These are phyloP conservation scores for Dendryphion nanum DNA, from an alignment of 2,329 filamentous ascomycete species.

Conservation along the genomic window DNA sequence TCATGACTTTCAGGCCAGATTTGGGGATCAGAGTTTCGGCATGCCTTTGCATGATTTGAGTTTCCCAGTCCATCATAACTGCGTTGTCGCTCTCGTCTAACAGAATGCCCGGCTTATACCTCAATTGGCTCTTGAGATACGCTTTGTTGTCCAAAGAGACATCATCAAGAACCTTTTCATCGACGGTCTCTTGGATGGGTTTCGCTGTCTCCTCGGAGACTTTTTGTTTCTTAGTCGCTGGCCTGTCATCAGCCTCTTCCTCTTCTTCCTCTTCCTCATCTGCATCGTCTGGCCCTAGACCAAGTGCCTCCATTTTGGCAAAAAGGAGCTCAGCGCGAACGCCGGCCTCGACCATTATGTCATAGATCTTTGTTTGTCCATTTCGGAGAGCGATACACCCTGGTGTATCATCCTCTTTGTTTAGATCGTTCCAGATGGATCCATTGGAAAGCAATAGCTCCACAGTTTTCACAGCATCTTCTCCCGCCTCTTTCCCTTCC, in stretches of 20 bases:
- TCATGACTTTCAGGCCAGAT: slow-evolving; percentile 68
- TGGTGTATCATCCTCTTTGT: slow-evolving; percentile 38
- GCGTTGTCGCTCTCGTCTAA: slow-evolving; percentile 75
- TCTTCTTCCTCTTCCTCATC: slow-evolving; percentile 23
- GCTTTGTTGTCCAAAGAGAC: slow-evolving; percentile 42
- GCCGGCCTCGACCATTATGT: slow-evolving; percentile 38
- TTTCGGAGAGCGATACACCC: slow-evolving; percentile 36
- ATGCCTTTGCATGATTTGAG: slow-evolving; percentile 77
- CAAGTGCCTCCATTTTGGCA: slow-evolving; percentile 32
- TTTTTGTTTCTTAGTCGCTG: slow-evolving; percentile 35
- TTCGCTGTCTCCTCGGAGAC: slow-evolving; percentile 27
- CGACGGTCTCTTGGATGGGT: slow-evolving; percentile 20
- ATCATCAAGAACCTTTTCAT: slow-evolving; percentile 29
- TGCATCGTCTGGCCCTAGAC: slow-evolving; percentile 20
- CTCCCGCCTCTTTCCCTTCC: slow-evolving; percentile 25
- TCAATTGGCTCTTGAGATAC: slow-evolving; percentile 31
- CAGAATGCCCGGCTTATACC: slow-evolving; percentile 46
- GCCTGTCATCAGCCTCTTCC: slow-evolving; percentile 20
- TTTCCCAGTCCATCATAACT: slow-evolving; percentile 95
- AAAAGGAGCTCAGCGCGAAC: slow-evolving; percentile 37
- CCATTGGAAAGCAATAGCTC: slow-evolving; percentile 35
- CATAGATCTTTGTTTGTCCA: slow-evolving; percentile 35
- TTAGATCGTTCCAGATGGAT: slow-evolving; percentile 41
- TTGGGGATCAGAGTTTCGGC: slow-evolving; percentile 65
- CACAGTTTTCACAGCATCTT: slow-evolving; percentile 29